Conservation (phyloP, 2,329 filamentous ascomycete species). For the Arachnomyces sp. region DNA sequence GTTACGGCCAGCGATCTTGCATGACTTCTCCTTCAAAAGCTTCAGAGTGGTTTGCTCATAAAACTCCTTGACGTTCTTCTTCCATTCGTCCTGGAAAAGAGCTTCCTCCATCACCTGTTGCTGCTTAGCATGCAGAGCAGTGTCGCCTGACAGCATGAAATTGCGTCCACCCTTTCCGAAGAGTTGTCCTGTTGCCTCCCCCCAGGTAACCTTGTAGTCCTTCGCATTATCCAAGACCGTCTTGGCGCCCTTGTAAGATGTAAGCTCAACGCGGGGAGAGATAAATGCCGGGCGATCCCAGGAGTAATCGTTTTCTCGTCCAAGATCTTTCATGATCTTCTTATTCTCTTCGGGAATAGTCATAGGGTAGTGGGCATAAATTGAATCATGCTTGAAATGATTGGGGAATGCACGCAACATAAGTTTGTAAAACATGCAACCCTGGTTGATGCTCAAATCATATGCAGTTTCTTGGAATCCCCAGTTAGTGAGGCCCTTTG, state of each 20-base stretch:
- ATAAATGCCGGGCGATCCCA: constrained; percentile 55
- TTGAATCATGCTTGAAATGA: constrained; percentile 68
- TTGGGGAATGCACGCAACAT: constrained; percentile 72
- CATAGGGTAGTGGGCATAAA: constrained; percentile 72
- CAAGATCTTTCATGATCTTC: constrained; percentile 61
- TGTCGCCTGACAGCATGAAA: constrained; percentile 52
- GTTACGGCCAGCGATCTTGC: constrained; percentile 8
- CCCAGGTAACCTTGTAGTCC: constrained; percentile 60
- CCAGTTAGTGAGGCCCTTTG: constrained; percentile 73
- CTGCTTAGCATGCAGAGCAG: constrained; percentile 42
- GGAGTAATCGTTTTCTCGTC: constrained; percentile 61
- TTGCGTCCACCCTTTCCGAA: constrained; percentile 51
- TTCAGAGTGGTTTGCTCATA: constrained; percentile 56
- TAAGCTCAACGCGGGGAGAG: constrained; percentile 48
- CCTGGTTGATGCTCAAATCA: constrained; percentile 67
- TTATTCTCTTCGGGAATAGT: constrained; percentile 65
- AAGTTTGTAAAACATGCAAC: constrained; percentile 78
- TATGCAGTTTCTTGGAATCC: constrained; percentile 68
- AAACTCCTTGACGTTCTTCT: constrained; percentile 56
- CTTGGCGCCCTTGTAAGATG: constrained; percentile 55
- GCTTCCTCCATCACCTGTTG: constrained; percentile 49
- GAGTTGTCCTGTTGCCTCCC: constrained; percentile 55
- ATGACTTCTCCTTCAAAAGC: constrained; percentile 53
- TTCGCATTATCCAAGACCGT: constrained; percentile 54
- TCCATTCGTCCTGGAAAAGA: constrained; percentile 57